Evolutionary conservation across 768 basidiomycete genomes (phyloP), one percentile per base, ranked within the genome.

Genomic region (Agaricus bisporus): DNA sequence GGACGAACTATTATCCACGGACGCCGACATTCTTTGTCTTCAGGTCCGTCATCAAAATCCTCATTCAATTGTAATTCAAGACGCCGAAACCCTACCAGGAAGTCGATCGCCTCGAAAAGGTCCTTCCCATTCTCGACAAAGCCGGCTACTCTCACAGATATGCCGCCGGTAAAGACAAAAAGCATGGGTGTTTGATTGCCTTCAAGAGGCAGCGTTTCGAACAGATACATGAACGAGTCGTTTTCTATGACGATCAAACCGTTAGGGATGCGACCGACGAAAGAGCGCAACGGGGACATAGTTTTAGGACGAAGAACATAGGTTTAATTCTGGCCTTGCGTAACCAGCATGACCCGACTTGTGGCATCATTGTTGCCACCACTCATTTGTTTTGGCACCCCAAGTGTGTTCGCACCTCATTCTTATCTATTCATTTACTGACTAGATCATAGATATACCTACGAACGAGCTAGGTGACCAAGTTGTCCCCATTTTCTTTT

Each of bases 321-420:
- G 92, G 80, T 2, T 77, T 81, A 46, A 66, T 98, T 26, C 77
- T 90, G 17, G 86, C 86, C 1, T 70, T 98, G 49, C 71, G 74
- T 58, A 70, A 70, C 42, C 64, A 70, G 5, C 68, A 66, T 8
- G 60, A 72, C 14, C 60, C 69, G 25, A 55, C 63, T 6, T 68
- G 73, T 37, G 91, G 93, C 4, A 66, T 91, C 32, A 70, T 95
- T 38, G 70, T 95, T 12, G 91, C 83, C 2, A 97, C 95, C 1
- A 94, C 94, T 0, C 95, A 98, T 71, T 72, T 95, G 20, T 98
- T 97, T 67, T 98, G 95, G 95, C 93, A 95, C 68, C 93, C 93
- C 5, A 79, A 77, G 84, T 92, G 68, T 54, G 79, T 71, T 9
- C 18, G 5, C 14, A 3, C 58, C 29, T 41, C 38, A 45, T 32